Evolutionary conservation across 202 grass and related monocot genomes (phyloP), one percentile per base, ranked within the genome.

Genomic region (Bolboschoenoplectus hybrid): DNA sequence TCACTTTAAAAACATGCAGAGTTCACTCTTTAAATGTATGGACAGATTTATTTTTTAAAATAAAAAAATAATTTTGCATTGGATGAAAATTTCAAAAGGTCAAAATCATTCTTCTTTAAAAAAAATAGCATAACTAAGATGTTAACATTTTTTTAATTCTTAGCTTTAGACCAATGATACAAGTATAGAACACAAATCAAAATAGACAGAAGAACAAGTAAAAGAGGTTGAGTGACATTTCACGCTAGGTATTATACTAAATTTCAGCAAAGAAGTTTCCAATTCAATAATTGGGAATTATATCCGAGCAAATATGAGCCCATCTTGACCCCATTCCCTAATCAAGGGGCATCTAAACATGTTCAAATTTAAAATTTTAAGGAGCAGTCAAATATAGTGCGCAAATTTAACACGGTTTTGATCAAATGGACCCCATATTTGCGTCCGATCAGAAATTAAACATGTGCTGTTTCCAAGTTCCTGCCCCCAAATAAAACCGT

Each of bases 361-460:
- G 11, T 55, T 74, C 46, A 6, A 75, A 20, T 16, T 26, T 49
- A 16, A 76, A 16, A 26, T 7, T 65, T 38, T 36, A 8, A 2
- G 7, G 47, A 38, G 26, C 9, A 40, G 50, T 58, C 74, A 57
- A 78, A 57, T 56, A 78, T 35, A 17, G 34, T 78, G 51, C 51
- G 34, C 74, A 58, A 32, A 79, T 57, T 79, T 58, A 58, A 79
- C 74, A 79, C 74, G 74, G 6, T 58, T 57, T 79, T 79, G 52
- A 57, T 56, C 35, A 38, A 69, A 20, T 49, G 73, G 73, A 76
- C 47, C 38, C 49, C 17, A 52, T 13, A 16, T 76, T 38, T 76
- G 49, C 34, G 51, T 79, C 13, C 26, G 50, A 39, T 51, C 46
- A 77, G 50, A 0, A 8, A 77, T 55, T 69, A 47, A 38, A 64